Base-by-base conservation (phyloP, 116 monocot genomes). In the Zostera marina region DNA sequence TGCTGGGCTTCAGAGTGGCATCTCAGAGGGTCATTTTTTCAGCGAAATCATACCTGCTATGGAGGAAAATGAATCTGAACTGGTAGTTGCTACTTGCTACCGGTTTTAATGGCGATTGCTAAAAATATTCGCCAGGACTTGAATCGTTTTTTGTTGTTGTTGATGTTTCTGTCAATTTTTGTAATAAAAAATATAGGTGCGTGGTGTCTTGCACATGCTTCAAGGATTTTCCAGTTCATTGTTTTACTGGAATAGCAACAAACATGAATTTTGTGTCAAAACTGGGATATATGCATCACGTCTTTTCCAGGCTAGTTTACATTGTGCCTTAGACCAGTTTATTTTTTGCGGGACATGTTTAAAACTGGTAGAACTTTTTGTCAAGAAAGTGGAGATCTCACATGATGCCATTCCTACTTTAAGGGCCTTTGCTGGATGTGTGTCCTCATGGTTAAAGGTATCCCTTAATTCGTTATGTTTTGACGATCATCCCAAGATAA, bases 361-460 rank as follows among this genome's bases (percentile, higher is more conserved):
- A 41, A 88, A 98, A 65, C 73, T 70, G 59, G 82, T 89, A 10
- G 86, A 98, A 60, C 41, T 65, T 19, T 82, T 89, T 69, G 74
- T 85, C 53, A 66, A 63, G 53, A 90, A 74, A 63, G 90, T 78
- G 42, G 66, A 74, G 53, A 44, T 72, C 41, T 75, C 68, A 47
- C 22, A 45, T 61, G 53, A 68, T 51, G 66, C 59, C 53, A 20
- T 56, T 63, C 83, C 90, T 38, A 89, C 96, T 7, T 46, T 90
- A 47, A 64, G 68, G 58, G 96, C 86, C 43, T 98, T 98, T 72
- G 66, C 77, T 52, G 65, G 74, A 69, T 85, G 82, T 42, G 72
- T 96, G 24, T 62, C 70, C 44, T 72, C 56, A 40, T 98, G 96
- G 85, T 80, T 98, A 20, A 79, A 74, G 86, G 96, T 98, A 75